Evolutionary conservation across 208 protist genomes (phyloP).

Genomic region (Crithidia bombi): DNA sequence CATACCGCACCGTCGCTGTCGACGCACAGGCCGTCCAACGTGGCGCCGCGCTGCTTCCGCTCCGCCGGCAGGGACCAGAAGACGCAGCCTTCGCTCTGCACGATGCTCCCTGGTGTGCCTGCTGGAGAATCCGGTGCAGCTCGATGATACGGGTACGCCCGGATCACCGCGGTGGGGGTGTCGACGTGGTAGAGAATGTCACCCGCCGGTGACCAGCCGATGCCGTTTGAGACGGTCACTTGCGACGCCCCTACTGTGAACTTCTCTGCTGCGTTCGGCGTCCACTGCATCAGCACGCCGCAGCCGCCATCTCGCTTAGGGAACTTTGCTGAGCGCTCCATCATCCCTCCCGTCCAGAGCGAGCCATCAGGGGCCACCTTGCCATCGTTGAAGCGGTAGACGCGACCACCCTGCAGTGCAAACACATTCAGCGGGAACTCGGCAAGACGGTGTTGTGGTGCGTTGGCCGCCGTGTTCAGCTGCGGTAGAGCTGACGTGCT

Average conservation of each 20-base stretch:
- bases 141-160: conserved; percentile 24
- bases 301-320: conserved; percentile 15
- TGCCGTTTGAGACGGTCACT: conserved; percentile 34
- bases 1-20: conserved; percentile 28
- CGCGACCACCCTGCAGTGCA: conserved; percentile 10
- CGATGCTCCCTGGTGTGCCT: background rate
- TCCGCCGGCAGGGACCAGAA: conserved; percentile 24
- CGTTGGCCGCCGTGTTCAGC: background rate
- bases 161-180: conserved; percentile 18
- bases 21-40: conserved; percentile 34
- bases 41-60: conserved; percentile 17
- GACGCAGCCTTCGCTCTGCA: conserved; percentile 9
- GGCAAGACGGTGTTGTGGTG: conserved; percentile 11
- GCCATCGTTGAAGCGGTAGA: conserved; percentile 38
- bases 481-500: background rate
- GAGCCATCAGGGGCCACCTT: conserved; percentile 29
- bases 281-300: conserved; percentile 30
- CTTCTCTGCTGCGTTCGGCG: background rate
- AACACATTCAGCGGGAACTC: conserved; percentile 18
- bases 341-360: conserved; percentile 32
- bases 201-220: conserved; percentile 31
- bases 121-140: background rate
- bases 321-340: conserved; percentile 27
- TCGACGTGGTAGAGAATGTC: conserved; percentile 33
- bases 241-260: conserved; percentile 17